Evolutionary conservation across 345 rosid genomes (phyloP), one percentile per base, ranked within the genome.

Genomic region (Viola odorata): DNA sequence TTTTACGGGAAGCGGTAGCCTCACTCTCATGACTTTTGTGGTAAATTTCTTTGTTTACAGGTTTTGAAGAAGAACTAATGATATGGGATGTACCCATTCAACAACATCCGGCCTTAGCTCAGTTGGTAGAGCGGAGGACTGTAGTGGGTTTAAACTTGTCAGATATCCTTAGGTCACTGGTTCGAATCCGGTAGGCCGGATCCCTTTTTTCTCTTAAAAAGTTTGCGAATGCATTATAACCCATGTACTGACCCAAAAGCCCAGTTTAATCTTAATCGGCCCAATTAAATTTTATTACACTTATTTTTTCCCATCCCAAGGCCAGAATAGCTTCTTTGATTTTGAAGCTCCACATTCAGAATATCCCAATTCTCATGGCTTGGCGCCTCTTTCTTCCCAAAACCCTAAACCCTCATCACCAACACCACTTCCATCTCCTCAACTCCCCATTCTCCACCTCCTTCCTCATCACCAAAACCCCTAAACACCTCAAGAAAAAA

Each of bases 51-150:
- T n/a, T n/a, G n/a, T n/a, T n/a, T n/a, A n/a, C n/a, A n/a, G n/a
- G n/a, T n/a, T n/a, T n/a, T n/a, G n/a, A n/a, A n/a, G n/a, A n/a
- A n/a, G n/a, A n/a, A n/a, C n/a, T n/a, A n/a, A n/a, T n/a, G n/a
- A n/a, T n/a, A n/a, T n/a, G n/a, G n/a, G n/a, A n/a, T n/a, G n/a
- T n/a, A n/a, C n/a, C n/a, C n/a, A n/a, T n/a, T n/a, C n/a, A n/a
- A n/a, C n/a, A n/a, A 53, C 3, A 51, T 0, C 91, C 90, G 95
- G 84, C 95, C 87, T 88, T 94, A 86, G 99, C 99, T 94, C 96
- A 90, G 96, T 84, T 90, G 99, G 95, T 47, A 94, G 97, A 84
- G 97, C 97, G 96, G 99, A 90, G 95, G 95, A 90, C 95, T 90
- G 97, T 88, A 90, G 97, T 81, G 3, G 61, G 47, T 10, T 5